phyloP scores from a whole-genome alignment of 1,139 yeast species.

The Nakaseomyces sp. region DNA sequence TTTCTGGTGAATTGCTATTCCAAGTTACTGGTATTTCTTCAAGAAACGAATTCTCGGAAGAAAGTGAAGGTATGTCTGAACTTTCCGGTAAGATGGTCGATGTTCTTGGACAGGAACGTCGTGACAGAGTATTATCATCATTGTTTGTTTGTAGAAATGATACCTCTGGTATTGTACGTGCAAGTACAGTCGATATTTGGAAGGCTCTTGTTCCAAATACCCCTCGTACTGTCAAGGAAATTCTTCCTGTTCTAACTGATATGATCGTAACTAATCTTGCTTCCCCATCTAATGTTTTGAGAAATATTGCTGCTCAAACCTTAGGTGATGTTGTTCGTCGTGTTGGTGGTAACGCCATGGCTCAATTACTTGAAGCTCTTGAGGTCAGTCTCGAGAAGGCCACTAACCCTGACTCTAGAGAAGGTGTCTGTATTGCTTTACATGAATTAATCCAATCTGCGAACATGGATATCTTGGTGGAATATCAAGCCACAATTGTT shows the following conservation, averaged over 20 bases:
- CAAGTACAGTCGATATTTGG: slow-evolving; percentile 94
- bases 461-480: slow-evolving; percentile 49
- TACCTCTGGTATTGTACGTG: slow-evolving; percentile 76
- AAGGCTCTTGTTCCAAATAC: slow-evolving; percentile 93
- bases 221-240: slow-evolving; percentile 91
- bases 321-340: slow-evolving; percentile 93
- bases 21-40: slow-evolving; percentile 84
- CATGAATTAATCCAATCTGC: slow-evolving; percentile 78
- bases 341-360: slow-evolving; percentile 82
- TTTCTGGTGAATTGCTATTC: slow-evolving; percentile 92
- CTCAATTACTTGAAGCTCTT: slow-evolving; percentile 78
- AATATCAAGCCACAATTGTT: slow-evolving; percentile 63
- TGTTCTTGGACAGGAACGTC: slow-evolving; percentile 77
- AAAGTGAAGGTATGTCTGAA: slow-evolving; percentile 50
- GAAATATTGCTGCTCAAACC: slow-evolving; percentile 87
- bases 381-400: slow-evolving; percentile 53
- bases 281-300: slow-evolving; percentile 64
- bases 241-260: slow-evolving; percentile 72
- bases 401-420: slow-evolving; percentile 71
- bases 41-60: slow-evolving; percentile 55
- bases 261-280: slow-evolving; percentile 79
- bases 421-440: slow-evolving; percentile 93
- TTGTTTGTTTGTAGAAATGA: slow-evolving; percentile 92
- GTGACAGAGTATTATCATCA: slow-evolving; percentile 76
- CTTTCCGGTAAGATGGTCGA: slow-evolving; percentile 63